These are phyloP conservation scores for Trichoderma koningiopsis DNA, from an alignment of 2,329 filamentous ascomycete genomes.

Conservation along the genomic window DNA sequence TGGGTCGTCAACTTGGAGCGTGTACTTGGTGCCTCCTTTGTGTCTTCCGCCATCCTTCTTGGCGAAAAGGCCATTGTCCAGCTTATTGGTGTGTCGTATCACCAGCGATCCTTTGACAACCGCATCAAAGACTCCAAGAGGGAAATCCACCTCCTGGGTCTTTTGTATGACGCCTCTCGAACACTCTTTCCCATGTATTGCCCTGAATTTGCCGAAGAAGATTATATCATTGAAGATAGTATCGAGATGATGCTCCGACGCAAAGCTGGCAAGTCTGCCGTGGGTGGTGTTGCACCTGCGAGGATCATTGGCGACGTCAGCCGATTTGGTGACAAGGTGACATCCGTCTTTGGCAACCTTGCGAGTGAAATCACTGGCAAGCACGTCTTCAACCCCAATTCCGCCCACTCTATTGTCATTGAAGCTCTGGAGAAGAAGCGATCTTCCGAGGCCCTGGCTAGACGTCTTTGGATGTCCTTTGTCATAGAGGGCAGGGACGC, in stretches of 20 bases:
- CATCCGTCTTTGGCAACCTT: conserved; percentile 88
- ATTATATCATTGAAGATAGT: conserved; percentile 86
- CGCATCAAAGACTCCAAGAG: conserved; percentile 89
- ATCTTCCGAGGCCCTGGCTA: conserved; percentile 89
- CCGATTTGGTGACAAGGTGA: conserved; percentile 88
- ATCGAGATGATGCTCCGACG: conserved; percentile 68
- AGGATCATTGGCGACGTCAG: conserved; percentile 76
- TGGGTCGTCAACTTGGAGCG: conserved; percentile 64
- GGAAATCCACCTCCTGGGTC: conserved; percentile 76
- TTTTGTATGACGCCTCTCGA: conserved; percentile 89
- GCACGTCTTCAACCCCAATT: conserved; percentile 90
- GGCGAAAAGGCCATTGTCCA: conserved; percentile 80
- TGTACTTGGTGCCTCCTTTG: conserved; percentile 67
- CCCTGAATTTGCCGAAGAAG: conserved; percentile 85
- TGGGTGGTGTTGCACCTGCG: conserved; percentile 73
- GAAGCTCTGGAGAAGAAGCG: conserved; percentile 83
- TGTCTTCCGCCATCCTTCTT: conserved; percentile 70
- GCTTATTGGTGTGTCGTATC: conserved; percentile 82
- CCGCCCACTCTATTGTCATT: conserved; percentile 85
- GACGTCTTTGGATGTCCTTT: conserved; percentile 96
- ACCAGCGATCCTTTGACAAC: conserved; percentile 79
- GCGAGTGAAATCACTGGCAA: conserved; percentile 95
- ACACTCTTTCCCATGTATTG: conserved; percentile 91
- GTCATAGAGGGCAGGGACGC: conserved; percentile 85
- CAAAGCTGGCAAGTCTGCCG: conserved; percentile 47